Evolutionary conservation across 2,329 filamentous ascomycete species (phyloP).

Genomic region (Fusarium sp.): DNA sequence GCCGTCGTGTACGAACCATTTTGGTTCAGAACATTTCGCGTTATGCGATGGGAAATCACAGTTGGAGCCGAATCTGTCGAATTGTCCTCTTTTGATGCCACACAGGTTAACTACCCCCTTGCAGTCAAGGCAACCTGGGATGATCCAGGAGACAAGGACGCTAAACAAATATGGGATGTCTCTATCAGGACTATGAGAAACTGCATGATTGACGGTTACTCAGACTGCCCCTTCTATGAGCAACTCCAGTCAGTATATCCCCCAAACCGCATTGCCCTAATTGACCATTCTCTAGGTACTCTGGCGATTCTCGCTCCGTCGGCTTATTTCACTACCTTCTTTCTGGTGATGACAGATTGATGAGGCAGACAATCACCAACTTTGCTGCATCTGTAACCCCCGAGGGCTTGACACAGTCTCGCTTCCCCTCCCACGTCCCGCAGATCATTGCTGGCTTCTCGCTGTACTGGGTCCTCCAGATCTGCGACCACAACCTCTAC

Average conservation of each 20-base stretch:
- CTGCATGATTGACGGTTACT: slow-evolving; percentile 11
- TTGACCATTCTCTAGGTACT: background rate
- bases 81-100: background rate
- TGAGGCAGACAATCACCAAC: background rate
- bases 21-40: background rate
- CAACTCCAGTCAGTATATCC: background rate
- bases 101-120: background rate
- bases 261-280: fast-evolving
- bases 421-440: background rate
- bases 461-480: background rate
- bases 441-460: slow-evolving; percentile 3
- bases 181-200: background rate
- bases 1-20: background rate
- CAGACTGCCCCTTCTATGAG: slow-evolving; percentile 11
- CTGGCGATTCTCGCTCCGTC: background rate
- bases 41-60: background rate
- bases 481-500: background rate
- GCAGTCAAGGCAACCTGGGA: background rate
- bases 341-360: background rate
- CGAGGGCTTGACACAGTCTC: background rate
- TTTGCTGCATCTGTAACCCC: background rate
- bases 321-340: background rate
- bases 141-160: background rate
- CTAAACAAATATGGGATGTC: background rate
- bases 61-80: fast-evolving